Evolutionary conservation across 164 flowering plant species (phyloP), one percentile per base, ranked within the genome.

Genomic region (Aristolochia contorta): DNA sequence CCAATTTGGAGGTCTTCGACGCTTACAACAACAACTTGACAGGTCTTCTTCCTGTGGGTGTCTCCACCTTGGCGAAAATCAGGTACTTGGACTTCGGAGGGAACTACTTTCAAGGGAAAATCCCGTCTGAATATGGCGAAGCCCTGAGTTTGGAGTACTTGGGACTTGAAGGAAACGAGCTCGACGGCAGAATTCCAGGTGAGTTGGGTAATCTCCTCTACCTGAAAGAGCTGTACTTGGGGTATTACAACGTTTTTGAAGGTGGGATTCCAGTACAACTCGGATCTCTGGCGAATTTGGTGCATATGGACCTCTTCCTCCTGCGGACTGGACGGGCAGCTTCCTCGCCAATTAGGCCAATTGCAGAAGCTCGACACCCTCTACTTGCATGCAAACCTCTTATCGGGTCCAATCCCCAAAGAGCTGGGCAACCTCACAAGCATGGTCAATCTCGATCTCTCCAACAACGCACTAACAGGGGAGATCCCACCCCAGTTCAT

Each of bases 1-100:
- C 60, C 1, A 82, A 69, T 60, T 67, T 93, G 68, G 79, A 85
- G 68, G 87, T 85, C 32, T 47, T 90, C 37, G 93, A 91, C 70
- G 96, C 81, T 21, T 86, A 87, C 48, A 71, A 89, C 82, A 94
- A 94, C 79, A 91, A 89, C 66, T 80, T 94, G 79, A 75, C 86
- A 2, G 78, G 74, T 54, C 32, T 24, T 0, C 84, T 94, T 16
- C 97, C 99, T 0, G 21, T 56, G 4, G 89, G 81, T 14, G 56
- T 91, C 41, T 13, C 63, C 47, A 58, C 56, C 5, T 67, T 84
- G 78, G 64, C 67, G 72, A 75, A 73, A 21, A 72, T 94, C 65
- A 77, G 54, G 80, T 59, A 82, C 69, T 73, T 94, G 56, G 89
- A 91, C 57, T 78, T 94, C 47, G 92, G 89, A 18, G 99, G 99